Conservation (phyloP, 2,329 filamentous ascomycete genomes). For the Calycina herbarum region DNA sequence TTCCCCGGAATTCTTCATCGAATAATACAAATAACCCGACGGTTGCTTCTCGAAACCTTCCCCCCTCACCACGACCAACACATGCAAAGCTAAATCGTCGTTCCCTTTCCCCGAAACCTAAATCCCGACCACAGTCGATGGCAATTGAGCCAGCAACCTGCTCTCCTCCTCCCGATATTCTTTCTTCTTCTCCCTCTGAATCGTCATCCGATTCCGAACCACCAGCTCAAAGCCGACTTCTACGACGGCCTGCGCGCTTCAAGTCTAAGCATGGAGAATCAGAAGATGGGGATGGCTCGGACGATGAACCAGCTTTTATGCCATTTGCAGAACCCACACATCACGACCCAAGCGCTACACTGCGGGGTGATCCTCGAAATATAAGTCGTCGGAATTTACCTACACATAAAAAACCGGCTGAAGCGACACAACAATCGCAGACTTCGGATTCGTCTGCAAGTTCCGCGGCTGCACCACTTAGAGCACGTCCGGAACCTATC, state of each 20-base stretch:
- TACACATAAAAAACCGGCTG: slow-evolving; percentile 25
- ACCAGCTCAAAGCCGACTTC: slow-evolving; percentile 33
- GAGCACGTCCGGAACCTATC: slow-evolving; percentile 20
- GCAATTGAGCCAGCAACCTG: slow-evolving; percentile 20
- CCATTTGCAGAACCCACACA: slow-evolving; percentile 27
- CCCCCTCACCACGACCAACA: slow-evolving; percentile 32
- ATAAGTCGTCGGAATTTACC: slow-evolving; percentile 9
- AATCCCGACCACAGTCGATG: slow-evolving; percentile 24
- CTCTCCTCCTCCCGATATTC: slow-evolving; percentile 22
- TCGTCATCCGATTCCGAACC: slow-evolving; percentile 32
- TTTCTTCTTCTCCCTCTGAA: slow-evolving; percentile 24
- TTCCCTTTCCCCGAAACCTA: slow-evolving; percentile 31
- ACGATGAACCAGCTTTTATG: slow-evolving; percentile 37
- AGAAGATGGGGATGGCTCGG: slow-evolving; percentile 34
- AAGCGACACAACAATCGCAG: slow-evolving; percentile 33
- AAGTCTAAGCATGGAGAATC: slow-evolving; percentile 27
- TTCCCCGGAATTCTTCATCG: slow-evolving; percentile 36
- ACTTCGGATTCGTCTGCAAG: slow-evolving; percentile 64
- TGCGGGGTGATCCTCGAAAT: slow-evolving; percentile 31
- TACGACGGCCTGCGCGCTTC: slow-evolving; percentile 34
- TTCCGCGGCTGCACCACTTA: slow-evolving; percentile 40
- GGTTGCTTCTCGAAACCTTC: slow-evolving; percentile 32
- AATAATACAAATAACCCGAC: slow-evolving; percentile 28
- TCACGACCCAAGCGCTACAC: slow-evolving; percentile 35
- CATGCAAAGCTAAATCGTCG: slow-evolving; percentile 29